Base-by-base conservation (phyloP, 352 stramenopile genomes). In the Thalassiosira exigua region DNA sequence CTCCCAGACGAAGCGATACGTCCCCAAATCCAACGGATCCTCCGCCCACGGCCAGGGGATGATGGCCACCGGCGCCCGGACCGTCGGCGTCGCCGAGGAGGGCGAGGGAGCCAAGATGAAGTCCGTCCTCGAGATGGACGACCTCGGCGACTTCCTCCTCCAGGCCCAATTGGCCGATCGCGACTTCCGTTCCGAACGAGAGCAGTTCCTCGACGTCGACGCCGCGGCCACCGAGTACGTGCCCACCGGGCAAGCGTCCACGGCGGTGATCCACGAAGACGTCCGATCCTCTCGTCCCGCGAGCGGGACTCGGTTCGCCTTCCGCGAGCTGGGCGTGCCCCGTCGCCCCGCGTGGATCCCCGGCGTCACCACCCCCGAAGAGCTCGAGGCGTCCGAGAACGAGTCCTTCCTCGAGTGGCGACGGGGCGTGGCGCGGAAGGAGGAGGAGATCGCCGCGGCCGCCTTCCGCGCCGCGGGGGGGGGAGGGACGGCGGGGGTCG, bases 361-460 rank as follows among this genome's bases (percentile, higher is more conserved):
- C 19, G 82, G 94, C 39, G 93, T 83, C 2, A 99, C 96, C n/a
- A 98, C 97, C 1, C 85, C 95, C 0, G 94, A 97, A 51, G 96
- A 99, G 81, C 91, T 99, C 14, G 97, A 99, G 79, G 74, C 75
- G 4, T 71, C 91, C 66, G 98, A 99, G 90, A 98, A 98, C 75
- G 94, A 98, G 75, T 91, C 93, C n/a, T 99, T 99, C 75, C 83
- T 99, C 19, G 87, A 96, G 39, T 99, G 98, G 98, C 90, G 98
- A 70, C 94, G 97, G 27, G 93, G 95, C 12, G 97, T 99, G 82
- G 97, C 98, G 1, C 44, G 70, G 41, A 78, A 88, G 36, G 84
- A 94, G 69, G 89, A 94, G 71, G 68, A 89, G 71, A 74, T 91
- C 69, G 66, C 77, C 9, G 71, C 67, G 44, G 50, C 80, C 29